Conservation (phyloP, 1,139 yeast species). For the Yamadazyma spencermartinsiae region DNA sequence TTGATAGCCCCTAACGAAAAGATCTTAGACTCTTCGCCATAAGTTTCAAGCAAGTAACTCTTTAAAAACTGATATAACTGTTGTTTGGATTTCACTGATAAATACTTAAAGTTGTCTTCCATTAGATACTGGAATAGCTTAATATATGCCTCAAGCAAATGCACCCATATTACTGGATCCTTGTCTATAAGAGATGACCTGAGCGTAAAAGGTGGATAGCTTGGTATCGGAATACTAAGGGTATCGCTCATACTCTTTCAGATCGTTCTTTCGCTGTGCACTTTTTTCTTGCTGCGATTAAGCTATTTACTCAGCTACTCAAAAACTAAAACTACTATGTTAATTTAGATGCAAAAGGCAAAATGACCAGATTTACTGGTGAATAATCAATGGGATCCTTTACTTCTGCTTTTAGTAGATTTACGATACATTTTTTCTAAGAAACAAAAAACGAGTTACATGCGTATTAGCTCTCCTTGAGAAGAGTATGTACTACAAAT, state of each 20-base stretch:
- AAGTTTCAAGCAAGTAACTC: conserved; percentile 58
- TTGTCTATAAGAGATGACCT: conserved; percentile 74
- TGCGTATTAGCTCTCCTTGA: neutral
- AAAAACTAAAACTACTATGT: too few relatives aligned
- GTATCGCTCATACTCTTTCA: neutral
- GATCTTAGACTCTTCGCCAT: conserved; percentile 57
- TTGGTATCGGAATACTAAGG: conserved; percentile 43
- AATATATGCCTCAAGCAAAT: conserved; percentile 63
- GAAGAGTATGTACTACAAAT: too few relatives aligned
- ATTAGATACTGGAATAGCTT: conserved; percentile 48
- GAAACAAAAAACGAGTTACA: neutral
- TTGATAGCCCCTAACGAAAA: conserved; percentile 70
- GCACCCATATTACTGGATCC: conserved; percentile 83
- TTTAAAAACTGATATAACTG: conserved; percentile 58
- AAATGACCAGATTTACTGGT: too few relatives aligned
- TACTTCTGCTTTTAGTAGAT: too few relatives aligned
- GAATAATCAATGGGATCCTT: too few relatives aligned
- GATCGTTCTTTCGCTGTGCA: neutral
- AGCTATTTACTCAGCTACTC: too few relatives aligned
- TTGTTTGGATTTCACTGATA: conserved; percentile 56
- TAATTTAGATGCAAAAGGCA: too few relatives aligned
- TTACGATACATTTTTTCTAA: too few relatives aligned
- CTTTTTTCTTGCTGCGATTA: neutral
- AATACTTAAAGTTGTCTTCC: conserved; percentile 28
- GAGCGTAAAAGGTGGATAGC: conserved; percentile 70